Percentiles rank a stretch among this genome's conserved stretches.
Conservation (phyloP, 768 basidiomycete species). For the Gymnopilus dilepis region DNA sequence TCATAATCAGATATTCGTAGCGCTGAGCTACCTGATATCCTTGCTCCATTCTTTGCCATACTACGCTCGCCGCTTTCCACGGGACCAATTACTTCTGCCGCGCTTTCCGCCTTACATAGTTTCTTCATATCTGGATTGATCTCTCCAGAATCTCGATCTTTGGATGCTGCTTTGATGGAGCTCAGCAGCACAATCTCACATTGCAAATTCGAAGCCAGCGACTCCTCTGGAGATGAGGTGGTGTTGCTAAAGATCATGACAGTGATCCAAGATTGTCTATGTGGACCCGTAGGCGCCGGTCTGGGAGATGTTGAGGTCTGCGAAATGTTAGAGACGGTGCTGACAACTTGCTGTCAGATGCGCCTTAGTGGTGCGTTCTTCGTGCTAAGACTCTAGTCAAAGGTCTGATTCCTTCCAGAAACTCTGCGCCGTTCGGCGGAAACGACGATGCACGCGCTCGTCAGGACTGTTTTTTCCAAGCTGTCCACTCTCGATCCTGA, state of each 20-base stretch:
- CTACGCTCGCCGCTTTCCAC: constrained; percentile 94
- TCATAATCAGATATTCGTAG: constrained; percentile 56
- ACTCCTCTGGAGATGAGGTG: constrained; percentile 97
- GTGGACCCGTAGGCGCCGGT: constrained; percentile 65
- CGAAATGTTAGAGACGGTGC: constrained; percentile 96
- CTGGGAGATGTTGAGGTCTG: constrained; percentile 95
- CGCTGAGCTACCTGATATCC: constrained; percentile 64
- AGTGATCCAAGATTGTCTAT: constrained; percentile 85
- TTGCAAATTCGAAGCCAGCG: constrained; percentile 97
- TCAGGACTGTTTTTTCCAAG: constrained; percentile 79
- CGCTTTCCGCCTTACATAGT: constrained; percentile 85
- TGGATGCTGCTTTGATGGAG: constrained; percentile 76
- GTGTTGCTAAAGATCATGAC: constrained; percentile 91
- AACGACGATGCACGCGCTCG: constrained; percentile 86
- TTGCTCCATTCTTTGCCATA: constrained; percentile 90
- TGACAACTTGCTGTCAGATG: constrained; percentile 97
- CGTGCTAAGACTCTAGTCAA: constrained; percentile 10
- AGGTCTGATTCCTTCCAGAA: constrained; percentile 51
- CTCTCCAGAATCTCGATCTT: constrained; percentile 52
- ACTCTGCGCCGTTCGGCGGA: constrained; percentile 88
- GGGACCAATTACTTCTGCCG: constrained; percentile 96
- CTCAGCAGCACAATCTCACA: constrained; percentile 90
- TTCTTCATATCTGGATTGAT: constrained; percentile 86
- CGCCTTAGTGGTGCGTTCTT: constrained; percentile 88
- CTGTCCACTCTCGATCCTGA: constrained; percentile 70